Evolutionary conservation across 768 basidiomycete species (phyloP), one percentile per base, ranked within the genome.

Genomic region (Chlorophyllum brunneum): DNA sequence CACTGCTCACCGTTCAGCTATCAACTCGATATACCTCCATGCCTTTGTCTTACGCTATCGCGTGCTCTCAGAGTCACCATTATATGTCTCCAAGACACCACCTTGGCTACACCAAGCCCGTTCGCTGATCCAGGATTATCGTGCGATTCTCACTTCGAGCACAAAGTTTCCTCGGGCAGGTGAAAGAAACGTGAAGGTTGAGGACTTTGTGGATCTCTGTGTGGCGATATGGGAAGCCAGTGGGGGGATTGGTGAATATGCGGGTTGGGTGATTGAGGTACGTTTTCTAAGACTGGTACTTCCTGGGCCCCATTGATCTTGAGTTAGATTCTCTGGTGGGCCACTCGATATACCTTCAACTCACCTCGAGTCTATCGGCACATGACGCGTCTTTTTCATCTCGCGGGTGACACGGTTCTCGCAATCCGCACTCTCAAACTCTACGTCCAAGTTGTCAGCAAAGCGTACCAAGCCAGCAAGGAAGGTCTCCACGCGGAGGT

Each of bases 341-440:
- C 92, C 1, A 94, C 92, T 7, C 83, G 86, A 18, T 78, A 94
- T 18, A 98, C 95, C 0, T 97, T 98, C 75, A 94, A 97, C 63
- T 95, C 91, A 0, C 87, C 86, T 54, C 81, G 84, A 7, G 72
- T 98, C 6, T 79, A 91, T 49, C 84, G 95, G 0, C 90, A 97
- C 66, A 85, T 98, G 76, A 82, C 83, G 24, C 82, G 87, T 1
- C 67, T 95, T 1, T 68, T 90, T 13, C 80, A 82, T 52, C 77
- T 81, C 10, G 74, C 78, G 0, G 82, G 81, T 7, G 84, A 85
- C 57, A 67, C 69, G 2, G 64, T 73, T 15, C 76, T 92, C 3
- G 87, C 91, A 2, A 82, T 80, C 60, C 81, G 90, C 16, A 88
- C 85, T 0, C 76, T 98, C 33, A 75, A 80, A 31, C 71, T 98